Conservation (phyloP, 129 eudicot genomes). For the Artemisia tridentata region DNA sequence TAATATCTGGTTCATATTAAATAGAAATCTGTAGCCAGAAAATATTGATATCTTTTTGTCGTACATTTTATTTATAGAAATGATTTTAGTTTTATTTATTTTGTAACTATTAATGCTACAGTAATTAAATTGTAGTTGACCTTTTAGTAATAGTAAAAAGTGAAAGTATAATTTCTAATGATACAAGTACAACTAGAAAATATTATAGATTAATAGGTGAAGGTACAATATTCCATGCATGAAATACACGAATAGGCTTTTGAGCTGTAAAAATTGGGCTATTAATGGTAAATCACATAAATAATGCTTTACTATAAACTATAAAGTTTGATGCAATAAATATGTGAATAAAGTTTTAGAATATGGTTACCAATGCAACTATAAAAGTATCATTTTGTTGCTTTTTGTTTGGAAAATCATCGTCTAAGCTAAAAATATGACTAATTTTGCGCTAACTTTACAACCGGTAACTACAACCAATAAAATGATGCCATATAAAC, state of each 20-base stretch:
- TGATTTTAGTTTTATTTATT: neutral
- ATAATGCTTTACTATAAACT: neutral
- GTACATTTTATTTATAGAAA: neutral
- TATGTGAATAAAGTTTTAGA: slow-evolving; percentile 2
- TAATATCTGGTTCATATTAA: neutral
- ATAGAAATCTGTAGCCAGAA: neutral
- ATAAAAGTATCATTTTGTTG: neutral
- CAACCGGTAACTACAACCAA: too few relatives aligned
- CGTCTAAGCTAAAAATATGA: too few relatives aligned
- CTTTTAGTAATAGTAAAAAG: neutral
- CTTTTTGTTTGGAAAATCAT: neutral
- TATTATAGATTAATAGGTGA: neutral
- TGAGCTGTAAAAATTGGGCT: too few relatives aligned
- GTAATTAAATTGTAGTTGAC: slow-evolving; percentile 22
- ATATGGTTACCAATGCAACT: neutral
- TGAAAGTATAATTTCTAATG: neutral
- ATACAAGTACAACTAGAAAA: slow-evolving; percentile 2
- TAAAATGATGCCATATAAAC: too few relatives aligned
- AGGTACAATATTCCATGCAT: slow-evolving; percentile 20
- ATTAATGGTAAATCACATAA: neutral
- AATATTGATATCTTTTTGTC: neutral
- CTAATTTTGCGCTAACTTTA: too few relatives aligned
- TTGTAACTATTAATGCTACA: too few relatives aligned
- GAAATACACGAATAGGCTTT: slow-evolving; percentile 15
- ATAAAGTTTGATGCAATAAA: slow-evolving; percentile 7